Evolutionary conservation across 306 rosid species (phyloP), one percentile per base, ranked within the genome.

Genomic region (Vigna mungo): DNA sequence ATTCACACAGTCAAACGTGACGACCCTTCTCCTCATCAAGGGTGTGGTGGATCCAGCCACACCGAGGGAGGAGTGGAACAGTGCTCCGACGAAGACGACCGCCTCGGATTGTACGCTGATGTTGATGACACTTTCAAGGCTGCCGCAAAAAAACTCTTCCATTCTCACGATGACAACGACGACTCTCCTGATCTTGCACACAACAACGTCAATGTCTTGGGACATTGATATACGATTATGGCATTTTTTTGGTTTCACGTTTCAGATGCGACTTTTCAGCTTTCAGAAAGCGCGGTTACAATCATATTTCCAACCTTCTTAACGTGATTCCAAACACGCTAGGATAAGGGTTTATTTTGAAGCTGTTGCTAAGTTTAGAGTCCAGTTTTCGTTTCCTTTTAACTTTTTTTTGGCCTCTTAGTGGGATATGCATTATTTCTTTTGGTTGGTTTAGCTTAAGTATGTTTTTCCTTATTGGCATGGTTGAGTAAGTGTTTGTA

Each of bases 111-210:
- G 34, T 76, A 81, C 69, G 23, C 54, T 0, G 86, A 85, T 59
- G 30, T 79, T n/a, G 88, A 85, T 71, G 88, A 85, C 66, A 64
- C 86, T 75, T 85, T 27, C 62, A 85, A 6, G 43, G 37, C 0
- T 32, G 43, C 2, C 14, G 1, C 9, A 0, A 68, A 9, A 51
- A 66, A 36, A 20, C 17, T 0, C n/a, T 0, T 43, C 9, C 71
- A 30, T 4, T 52, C 20, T 1, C 21, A 11, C 2, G 69, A 43
- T 13, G 68, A 54, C 30, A 4, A 1, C 49, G 72, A 71, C 2
- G 83, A 77, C 20, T 81, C 85, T 1, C 80, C 80, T 0, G 27
- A 77, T 65, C 4, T 72, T 27, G 49, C 71, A 1, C 59, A 78
- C 58, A 82, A 65, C 27, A 72, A 82, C 36, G 66, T 82, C 9